These are phyloP conservation scores for Monosporascus sp. DNA, from an alignment of 2,329 filamentous ascomycete species.

Conservation along the genomic window DNA sequence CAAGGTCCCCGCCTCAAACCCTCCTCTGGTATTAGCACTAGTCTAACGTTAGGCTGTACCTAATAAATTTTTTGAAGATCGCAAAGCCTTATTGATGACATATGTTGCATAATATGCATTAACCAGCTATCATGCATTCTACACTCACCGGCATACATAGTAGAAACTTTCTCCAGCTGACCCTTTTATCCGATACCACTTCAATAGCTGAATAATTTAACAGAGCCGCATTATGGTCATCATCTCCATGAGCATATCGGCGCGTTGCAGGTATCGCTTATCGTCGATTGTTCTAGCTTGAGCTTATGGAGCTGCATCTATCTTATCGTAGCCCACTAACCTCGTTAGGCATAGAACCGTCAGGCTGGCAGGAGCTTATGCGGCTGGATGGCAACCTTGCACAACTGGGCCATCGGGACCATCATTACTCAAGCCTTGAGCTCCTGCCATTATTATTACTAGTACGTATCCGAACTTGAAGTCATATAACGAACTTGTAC, in stretches of 20 bases:
- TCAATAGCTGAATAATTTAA: too few species aligned
- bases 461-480: not conserved
- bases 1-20: not conserved
- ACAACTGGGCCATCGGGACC: not conserved
- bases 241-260: not conserved
- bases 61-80: not conserved
- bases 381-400: conserved; percentile 1
- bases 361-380: not conserved
- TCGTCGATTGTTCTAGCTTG: not conserved
- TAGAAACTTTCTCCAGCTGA: not conserved
- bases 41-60: not conserved
- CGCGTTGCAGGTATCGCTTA: not conserved
- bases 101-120: not conserved
- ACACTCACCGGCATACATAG: too few species aligned
- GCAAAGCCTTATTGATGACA: not conserved
- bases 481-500: too few species aligned
- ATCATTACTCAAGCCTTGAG: not conserved
- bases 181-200: too few species aligned
- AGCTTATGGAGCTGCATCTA: not conserved
- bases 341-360: not conserved
- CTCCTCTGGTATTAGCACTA: not conserved
- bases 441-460: not conserved
- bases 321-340: not conserved
- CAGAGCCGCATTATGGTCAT: too few species aligned
- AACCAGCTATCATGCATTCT: not conserved